Base-by-base conservation (phyloP, 2,329 filamentous ascomycete species). In the Colletotrichum cereale region DNA sequence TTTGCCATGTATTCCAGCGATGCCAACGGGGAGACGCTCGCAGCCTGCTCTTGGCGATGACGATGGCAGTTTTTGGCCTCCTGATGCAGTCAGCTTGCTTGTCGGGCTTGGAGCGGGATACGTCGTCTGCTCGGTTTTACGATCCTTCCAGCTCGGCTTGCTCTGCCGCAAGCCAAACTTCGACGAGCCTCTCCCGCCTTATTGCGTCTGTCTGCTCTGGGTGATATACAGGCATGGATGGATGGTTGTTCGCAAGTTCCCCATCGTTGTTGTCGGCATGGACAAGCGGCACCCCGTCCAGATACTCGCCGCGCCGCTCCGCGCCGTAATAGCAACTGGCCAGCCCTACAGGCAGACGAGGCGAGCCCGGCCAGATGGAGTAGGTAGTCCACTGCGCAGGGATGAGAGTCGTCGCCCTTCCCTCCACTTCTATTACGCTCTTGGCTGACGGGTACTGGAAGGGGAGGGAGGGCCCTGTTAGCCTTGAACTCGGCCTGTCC, bases 1-100 rank as follows among this genome's bases (percentile, higher is more conserved):
- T 31, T 11, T 29, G 5, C 34, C 14, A n/a, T 3, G 34, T 58
- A 10, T 42, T n/a, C 36, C 6, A 36, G 36, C 21, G 36, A 40
- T 26, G 5, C 16, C 24, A 29, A 8, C 10, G 6, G 26, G 7
- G 7, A 8, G 4, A 14, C 6, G 31, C 21, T 62, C 44, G 34
- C 24, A 62, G 60, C 44, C 44, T 62, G 44, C 60, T 40, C 29
- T 34, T 50, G 12, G 44, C 14, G 44, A 31, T 38, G 31, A 61
- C 42, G 58, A 50, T 26, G 4, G 11, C 31, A 8, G 6, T 10
- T 14, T 14, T 36, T 40, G 5, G 34, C 14, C 21, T 24, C 34
- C 6, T 18, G 21, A n/a, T 48, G 29, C 58, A 18, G 34, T 57
- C 34, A 38, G 34, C 26, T 36, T 36, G 52, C 53, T 40, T 26